Evolutionary conservation across 2,329 filamentous ascomycete species (phyloP), one percentile per base, ranked within the genome.

Genomic region (Pyrenophora tritici-repentis): DNA sequence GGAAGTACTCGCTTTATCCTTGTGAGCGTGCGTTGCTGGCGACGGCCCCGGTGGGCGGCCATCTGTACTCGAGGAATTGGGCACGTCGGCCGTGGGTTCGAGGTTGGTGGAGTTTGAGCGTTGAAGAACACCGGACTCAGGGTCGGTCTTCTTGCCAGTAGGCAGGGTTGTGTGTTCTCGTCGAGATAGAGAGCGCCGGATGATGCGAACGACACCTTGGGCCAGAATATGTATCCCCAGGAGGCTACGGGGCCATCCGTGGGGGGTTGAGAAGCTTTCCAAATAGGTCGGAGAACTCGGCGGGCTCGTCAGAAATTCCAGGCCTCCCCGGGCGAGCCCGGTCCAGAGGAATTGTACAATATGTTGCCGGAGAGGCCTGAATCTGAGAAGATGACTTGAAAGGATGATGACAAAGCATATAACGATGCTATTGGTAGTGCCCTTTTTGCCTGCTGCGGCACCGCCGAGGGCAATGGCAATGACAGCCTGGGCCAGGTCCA

Each of bases 401-500:
- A 77, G 73, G 62, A 92, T 86, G 72, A 90, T 87, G 58, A 83
- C 77, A 59, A 89, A 82, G 70, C 87, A 91, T 34, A 87, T 83
- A 42, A 89, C 80, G 39, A 90, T 84, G 66, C 88, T 90, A 65
- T 86, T 85, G 47, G 86, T 86, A 4, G 87, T 85, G 43, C 86
- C 86, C 53, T 86, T 83, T 61, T 82, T 83, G 6, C 85, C 84
- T 57, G 83, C 86, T 6, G 86, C 88, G 52, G 91, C 91, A 53
- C 91, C 92, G 56, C 92, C 92, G 9, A 97, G 79, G 0, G 91
- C 95, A 50, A 96, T 86, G 51, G 92, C 92, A 68, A 97, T 95
- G 69, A 96, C 91, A 51, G 93, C 90, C 74, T 97, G 93, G 53
- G 92, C 91, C 44, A 96, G 82, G 71, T 97, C 92, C 62, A 97